Conservation (phyloP, 2,329 filamentous ascomycete genomes). For the Hansfordia pulvinata region DNA sequence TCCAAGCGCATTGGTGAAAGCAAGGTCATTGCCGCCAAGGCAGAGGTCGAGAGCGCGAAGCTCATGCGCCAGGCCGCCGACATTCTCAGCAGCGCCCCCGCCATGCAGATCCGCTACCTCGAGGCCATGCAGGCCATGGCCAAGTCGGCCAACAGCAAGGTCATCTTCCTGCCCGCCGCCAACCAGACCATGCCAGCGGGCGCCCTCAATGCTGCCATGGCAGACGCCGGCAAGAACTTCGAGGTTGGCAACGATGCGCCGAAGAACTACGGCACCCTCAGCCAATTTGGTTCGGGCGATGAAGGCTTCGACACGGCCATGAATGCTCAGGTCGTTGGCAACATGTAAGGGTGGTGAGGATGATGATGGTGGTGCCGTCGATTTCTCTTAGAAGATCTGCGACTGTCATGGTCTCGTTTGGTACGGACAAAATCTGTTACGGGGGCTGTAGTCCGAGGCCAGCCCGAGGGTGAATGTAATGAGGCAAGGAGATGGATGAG, state of each 20-base stretch:
- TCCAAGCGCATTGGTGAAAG: constrained; percentile 96
- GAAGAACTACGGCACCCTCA: constrained; percentile 20
- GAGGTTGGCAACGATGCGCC: constrained; percentile 33
- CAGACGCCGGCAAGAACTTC: constrained; percentile 18
- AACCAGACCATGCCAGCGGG: constrained; percentile 42
- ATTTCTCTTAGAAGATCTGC: too few relatives aligned
- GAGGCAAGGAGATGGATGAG: too few relatives aligned
- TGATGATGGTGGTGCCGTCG: too few relatives aligned
- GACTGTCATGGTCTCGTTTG: too few relatives aligned
- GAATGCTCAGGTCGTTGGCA: constrained; percentile 71
- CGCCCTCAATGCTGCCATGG: constrained; percentile 27
- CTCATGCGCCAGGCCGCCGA: constrained; percentile 89
- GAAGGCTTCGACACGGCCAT: constrained; percentile 64
- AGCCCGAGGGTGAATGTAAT: too few relatives aligned
- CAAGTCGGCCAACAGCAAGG: constrained; percentile 78
- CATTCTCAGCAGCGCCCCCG: constrained; percentile 79
- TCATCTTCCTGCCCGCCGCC: constrained; percentile 64
- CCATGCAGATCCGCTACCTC: constrained; percentile 97
- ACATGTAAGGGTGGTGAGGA: constrained; percentile 46
- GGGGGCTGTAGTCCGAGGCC: too few relatives aligned
- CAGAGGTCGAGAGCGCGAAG: constrained; percentile 93
- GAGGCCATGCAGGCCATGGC: constrained; percentile 99
- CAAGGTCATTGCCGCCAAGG: constrained; percentile 95
- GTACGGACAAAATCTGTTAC: too few relatives aligned
- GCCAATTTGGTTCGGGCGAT: constrained; percentile 40